Conservation (phyloP, 495 filamentous ascomycete genomes). For the Penicillium verhagenii region DNA sequence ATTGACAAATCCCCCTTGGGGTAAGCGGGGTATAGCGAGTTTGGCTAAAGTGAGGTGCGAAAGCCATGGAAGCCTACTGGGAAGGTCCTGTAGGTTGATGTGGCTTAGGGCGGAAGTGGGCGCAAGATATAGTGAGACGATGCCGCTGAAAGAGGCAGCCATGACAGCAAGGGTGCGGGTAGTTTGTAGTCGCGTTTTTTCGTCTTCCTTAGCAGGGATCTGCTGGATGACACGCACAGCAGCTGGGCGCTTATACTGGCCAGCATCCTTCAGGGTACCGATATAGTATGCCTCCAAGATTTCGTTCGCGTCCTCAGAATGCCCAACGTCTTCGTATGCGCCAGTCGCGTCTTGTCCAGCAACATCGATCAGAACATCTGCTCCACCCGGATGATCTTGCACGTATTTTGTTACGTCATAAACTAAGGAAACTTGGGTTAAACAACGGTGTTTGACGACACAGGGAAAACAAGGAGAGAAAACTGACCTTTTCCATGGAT, state of each 20-base stretch:
- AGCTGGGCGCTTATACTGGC: slow-evolving; percentile 20
- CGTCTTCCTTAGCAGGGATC: too few relatives aligned
- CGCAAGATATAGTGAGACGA: too few relatives aligned
- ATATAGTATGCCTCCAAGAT: slow-evolving; percentile 29
- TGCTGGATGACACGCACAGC: slow-evolving; percentile 24
- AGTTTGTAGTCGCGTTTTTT: slow-evolving; percentile 1
- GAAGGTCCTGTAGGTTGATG: too few relatives aligned
- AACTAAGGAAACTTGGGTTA: too few relatives aligned
- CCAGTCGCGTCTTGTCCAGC: slow-evolving; percentile 53
- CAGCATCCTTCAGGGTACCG: slow-evolving; percentile 31
- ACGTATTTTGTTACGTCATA: slow-evolving; percentile 52
- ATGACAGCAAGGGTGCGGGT: slow-evolving; percentile 14
- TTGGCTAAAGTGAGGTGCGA: too few relatives aligned
- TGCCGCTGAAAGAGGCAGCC: too few relatives aligned
- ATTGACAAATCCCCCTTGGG: slow-evolving; percentile 5
- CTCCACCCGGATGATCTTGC: slow-evolving; percentile 55
- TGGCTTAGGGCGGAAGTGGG: too few relatives aligned
- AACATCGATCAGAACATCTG: slow-evolving; percentile 44
- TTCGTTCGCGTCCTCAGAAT: slow-evolving; percentile 47
- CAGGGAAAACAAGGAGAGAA: too few relatives aligned
- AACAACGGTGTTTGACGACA: too few relatives aligned
- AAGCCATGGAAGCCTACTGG: too few relatives aligned
- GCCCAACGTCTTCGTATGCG: slow-evolving; percentile 52
- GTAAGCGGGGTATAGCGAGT: too few relatives aligned
- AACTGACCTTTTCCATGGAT: slow-evolving; percentile 57